Evolutionary conservation across 2,329 filamentous ascomycete genomes (phyloP), one percentile per base, ranked within the genome.

Genomic region (Arthrinium puccinioides): DNA sequence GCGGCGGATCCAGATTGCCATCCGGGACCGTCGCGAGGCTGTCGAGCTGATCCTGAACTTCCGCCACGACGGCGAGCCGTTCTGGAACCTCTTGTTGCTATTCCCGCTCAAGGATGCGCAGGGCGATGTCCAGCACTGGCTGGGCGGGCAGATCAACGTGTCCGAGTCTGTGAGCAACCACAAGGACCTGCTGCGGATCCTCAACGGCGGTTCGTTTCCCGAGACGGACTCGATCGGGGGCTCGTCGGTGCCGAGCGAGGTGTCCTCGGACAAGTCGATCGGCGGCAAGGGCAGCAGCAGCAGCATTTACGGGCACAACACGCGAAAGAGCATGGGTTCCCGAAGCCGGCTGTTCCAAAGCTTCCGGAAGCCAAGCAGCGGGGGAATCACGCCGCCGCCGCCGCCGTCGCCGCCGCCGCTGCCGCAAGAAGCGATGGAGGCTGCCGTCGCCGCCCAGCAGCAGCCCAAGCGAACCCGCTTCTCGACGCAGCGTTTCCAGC

Each of bases 131-230:
- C 61, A 59, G 0, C 76, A 70, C 52, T 75, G 70, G 46, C 60
- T 81, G 13, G 74, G 72, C 1, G 74, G 67, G 0, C 72, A 79
- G 43, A 66, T 79, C 36, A 72, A 80, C 43, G 68, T 76, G 11
- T 76, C 73, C 1, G 70, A 71, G 3, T 68, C 66, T 0, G 62
- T 78, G 23, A 65, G 68, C 38, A 66, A 60, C 34, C 61, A 62
- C 21, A 62, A 64, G 5, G 74, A 78, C 41, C 61, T 78, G 6
- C 42, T 79, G 30, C 62, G 61, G 6, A 57, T 76, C 6, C 49
- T 79, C 11, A 67, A 58, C 21, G 60, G 56, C n/a, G 55, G 63
- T 14, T 40, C 53, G 8, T 53, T 56, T 2, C 48, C 59, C 0
- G 59, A 62, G 8, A 52, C 59, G 3, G 43, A 51, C 11, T 49